Conservation (phyloP, 2,329 filamentous ascomycete species). For the Mariannaea elegans region DNA sequence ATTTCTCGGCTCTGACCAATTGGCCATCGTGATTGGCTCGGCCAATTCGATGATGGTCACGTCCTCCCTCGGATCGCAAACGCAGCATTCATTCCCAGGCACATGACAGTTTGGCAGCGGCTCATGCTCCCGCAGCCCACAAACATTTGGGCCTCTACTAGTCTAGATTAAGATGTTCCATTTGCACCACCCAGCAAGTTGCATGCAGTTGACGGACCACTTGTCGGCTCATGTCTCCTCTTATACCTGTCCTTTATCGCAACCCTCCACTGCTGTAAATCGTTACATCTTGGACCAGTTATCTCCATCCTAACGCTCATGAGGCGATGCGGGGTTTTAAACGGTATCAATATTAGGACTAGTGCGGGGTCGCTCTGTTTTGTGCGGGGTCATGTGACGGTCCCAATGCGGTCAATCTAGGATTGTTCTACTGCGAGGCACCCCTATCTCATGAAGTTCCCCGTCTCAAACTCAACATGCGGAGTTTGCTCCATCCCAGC, state of each 20-base stretch:
- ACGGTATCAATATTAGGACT: slow-evolving; percentile 20
- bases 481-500: not conserved
- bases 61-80: not conserved
- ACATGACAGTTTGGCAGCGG: slow-evolving; percentile 11
- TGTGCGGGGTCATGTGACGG: slow-evolving; percentile 22
- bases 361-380: slow-evolving; percentile 22
- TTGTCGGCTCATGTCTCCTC: slow-evolving; percentile 14
- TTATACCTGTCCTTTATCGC: slow-evolving; percentile 24
- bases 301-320: too few species aligned
- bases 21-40: slow-evolving; percentile 35
- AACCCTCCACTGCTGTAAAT: slow-evolving; percentile 1
- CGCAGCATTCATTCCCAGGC: not conserved
- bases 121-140: not conserved
- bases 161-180: slow-evolving; percentile 10
- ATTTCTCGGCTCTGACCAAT: slow-evolving; percentile 25
- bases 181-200: slow-evolving; percentile 18
- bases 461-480: not conserved
- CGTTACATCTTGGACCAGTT: slow-evolving; percentile 12
- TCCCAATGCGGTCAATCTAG: slow-evolving; percentile 10
- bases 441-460: not conserved
- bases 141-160: not conserved
- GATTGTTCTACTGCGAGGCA: slow-evolving; percentile 2
- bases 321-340: slow-evolving; percentile 18
- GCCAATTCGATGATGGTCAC: not conserved
- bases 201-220: slow-evolving; percentile 20